phyloP scores from a whole-genome alignment of 495 filamentous ascomycete species.

The Parathielavia hyrcaniae region DNA sequence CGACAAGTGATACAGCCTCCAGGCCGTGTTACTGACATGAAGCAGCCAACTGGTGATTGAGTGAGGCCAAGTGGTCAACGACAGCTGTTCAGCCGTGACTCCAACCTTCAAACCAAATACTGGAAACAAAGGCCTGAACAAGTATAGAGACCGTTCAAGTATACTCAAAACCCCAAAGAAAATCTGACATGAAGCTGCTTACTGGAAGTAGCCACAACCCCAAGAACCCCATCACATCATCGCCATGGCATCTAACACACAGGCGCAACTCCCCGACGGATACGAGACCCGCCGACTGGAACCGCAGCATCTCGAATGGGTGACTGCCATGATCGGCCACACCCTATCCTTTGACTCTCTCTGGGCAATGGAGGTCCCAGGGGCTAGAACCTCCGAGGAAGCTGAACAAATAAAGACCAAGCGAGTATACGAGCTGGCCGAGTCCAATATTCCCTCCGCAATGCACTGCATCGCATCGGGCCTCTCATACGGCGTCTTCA shows the following conservation, averaged over 20 bases:
- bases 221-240: background rate
- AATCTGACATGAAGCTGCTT: too few relatives aligned
- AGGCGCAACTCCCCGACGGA: background rate
- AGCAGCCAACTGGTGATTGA: too few relatives aligned
- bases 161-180: too few relatives aligned
- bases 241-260: background rate
- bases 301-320: background rate
- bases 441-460: background rate
- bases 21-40: too few relatives aligned
- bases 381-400: background rate
- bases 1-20: too few relatives aligned
- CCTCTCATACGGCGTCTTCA: background rate
- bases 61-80: too few relatives aligned
- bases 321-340: background rate
- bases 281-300: background rate
- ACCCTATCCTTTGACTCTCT: slow-evolving; percentile 7
- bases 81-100: too few relatives aligned
- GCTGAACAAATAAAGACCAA: background rate
- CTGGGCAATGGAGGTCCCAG: background rate
- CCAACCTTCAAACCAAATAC: too few relatives aligned
- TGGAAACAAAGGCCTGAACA: too few relatives aligned
- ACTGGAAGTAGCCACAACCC: too few relatives aligned
- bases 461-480: background rate
- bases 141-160: too few relatives aligned
- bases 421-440: background rate